Base-by-base conservation (phyloP, 2,329 filamentous ascomycete genomes). In the Aspergillus persii region DNA sequence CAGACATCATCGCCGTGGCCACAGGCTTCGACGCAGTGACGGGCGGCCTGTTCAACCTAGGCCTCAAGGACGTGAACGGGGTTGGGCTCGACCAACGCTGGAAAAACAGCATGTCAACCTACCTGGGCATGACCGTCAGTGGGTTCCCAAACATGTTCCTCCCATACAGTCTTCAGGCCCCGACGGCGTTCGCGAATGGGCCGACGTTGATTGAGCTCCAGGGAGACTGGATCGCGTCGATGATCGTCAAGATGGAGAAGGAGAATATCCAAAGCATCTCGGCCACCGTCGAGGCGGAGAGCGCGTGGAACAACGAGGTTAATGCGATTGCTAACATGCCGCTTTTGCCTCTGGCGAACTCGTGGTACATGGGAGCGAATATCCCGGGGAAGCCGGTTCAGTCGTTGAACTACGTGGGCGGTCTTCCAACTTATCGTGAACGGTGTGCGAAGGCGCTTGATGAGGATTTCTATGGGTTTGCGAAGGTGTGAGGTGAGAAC, bases 91-190 rank as follows among this genome's bases (percentile, higher is more conserved):
- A 54, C 6, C 57, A 66, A 15, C 63, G 62, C 29, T 67, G 63
- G 65, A 53, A 59, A 26, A 36, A 62, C 31, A 63, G 65, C 6
- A 47, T 61, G 5, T 8, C 51, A 3, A 67, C 65, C 2, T 51
- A 79, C 60, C 70, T 81, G 0, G 80, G 80, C 0, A 60, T 80
- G 12, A 66, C 68, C 18, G 68, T 76, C 1, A 64, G 72, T 1
- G 68, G 74, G 8, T 78, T 77, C 51, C 80, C 80, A 0, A 81
- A 82, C 61, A 66, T 81, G 57, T 79, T 81, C 64, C 74, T 77
- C 64, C 68, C 77, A 15, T 66, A 68, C 9, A 76, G 77, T 0
- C 77, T 77, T 0, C 70, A 77, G 49, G 75, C 71, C 2, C 72
- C 72, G 1, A 67, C 66, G 1, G 59, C 63, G 3, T 74, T 78